phyloP scores from a whole-genome alignment of 345 rosid genomes.

The Gossypium thurberi region DNA sequence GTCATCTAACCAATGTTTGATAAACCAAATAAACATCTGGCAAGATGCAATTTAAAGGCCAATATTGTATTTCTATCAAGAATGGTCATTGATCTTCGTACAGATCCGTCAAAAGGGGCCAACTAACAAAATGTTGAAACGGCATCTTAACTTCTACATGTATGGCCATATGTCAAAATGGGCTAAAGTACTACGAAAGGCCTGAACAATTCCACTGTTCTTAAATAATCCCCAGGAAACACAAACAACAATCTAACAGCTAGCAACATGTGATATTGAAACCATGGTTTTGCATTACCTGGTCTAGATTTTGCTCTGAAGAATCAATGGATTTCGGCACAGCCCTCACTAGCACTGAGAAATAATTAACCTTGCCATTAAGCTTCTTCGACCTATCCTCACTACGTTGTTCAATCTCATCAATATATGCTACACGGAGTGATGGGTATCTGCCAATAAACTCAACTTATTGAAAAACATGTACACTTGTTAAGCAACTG shows the following conservation, averaged over 20 bases:
- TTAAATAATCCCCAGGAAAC: neutral
- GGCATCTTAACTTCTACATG: neutral
- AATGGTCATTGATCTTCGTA: neutral
- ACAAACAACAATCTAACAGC: neutral
- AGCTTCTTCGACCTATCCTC: constrained; percentile 57
- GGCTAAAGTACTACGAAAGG: neutral
- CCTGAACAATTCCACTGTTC: neutral
- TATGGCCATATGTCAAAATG: neutral
- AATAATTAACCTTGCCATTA: constrained; percentile 69
- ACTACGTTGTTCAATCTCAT: constrained; percentile 87
- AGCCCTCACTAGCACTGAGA: constrained; percentile 76
- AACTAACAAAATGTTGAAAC: neutral
- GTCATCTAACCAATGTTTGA: neutral
- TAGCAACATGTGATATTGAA: neutral
- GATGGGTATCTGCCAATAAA: constrained; percentile 76
- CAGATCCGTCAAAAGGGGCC: neutral
- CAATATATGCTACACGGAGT: constrained; percentile 96
- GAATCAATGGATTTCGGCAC: constrained; percentile 87
- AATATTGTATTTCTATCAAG: neutral
- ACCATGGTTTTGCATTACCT: constrained; percentile 39
- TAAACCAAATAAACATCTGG: neutral
- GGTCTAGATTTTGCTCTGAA: constrained; percentile 76
- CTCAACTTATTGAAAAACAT: neutral
- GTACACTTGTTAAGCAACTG: constrained; percentile 5
- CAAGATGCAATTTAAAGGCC: neutral